Percentiles rank a stretch among this genome's conserved stretches.
These are phyloP conservation scores for Penicillium sp. DNA, from an alignment of 2,329 filamentous ascomycete species.

Conservation along the genomic window DNA sequence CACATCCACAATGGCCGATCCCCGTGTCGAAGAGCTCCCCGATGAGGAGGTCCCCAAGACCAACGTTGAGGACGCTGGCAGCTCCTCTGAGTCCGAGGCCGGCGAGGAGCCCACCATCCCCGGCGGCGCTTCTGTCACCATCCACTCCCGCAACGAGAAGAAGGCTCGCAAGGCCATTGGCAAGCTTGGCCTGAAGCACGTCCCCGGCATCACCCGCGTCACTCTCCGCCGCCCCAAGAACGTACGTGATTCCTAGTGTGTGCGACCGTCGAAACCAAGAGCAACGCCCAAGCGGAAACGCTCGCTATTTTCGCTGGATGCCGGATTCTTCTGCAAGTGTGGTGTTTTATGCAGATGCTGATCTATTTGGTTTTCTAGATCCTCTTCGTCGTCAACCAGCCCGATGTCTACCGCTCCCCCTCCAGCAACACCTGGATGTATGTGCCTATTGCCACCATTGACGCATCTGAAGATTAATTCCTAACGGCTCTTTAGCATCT, in stretches of 20 bases:
- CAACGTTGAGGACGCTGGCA: conserved; percentile 64
- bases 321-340: too few relatives aligned
- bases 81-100: conserved; percentile 51
- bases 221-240: conserved; percentile 98
- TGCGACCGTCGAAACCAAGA: conserved; percentile 2
- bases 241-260: conserved; percentile 64
- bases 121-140: conserved; percentile 80
- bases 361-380: conserved; percentile 60
- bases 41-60: conserved; percentile 83
- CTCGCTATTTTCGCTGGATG: too few relatives aligned
- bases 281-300: too few relatives aligned
- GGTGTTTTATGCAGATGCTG: conserved; percentile 16
- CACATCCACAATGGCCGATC: conserved; percentile 78
- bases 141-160: conserved; percentile 99
- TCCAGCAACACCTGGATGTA: conserved; percentile 99
- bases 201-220: conserved; percentile 96
- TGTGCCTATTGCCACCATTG: conserved; percentile 42
- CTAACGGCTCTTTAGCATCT: conserved; percentile 65
- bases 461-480: conserved; percentile 8
- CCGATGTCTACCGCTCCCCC: conserved; percentile 98
- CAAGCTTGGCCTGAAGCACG: conserved; percentile 95
- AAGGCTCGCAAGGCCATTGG: conserved; percentile 99
- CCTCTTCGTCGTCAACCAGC: conserved; percentile 99
- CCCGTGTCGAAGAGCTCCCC: conserved; percentile 94
- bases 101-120: conserved; percentile 65